phyloP scores from a whole-genome alignment of 73 alveolate species.

The Symbiodinium pilosum region DNA sequence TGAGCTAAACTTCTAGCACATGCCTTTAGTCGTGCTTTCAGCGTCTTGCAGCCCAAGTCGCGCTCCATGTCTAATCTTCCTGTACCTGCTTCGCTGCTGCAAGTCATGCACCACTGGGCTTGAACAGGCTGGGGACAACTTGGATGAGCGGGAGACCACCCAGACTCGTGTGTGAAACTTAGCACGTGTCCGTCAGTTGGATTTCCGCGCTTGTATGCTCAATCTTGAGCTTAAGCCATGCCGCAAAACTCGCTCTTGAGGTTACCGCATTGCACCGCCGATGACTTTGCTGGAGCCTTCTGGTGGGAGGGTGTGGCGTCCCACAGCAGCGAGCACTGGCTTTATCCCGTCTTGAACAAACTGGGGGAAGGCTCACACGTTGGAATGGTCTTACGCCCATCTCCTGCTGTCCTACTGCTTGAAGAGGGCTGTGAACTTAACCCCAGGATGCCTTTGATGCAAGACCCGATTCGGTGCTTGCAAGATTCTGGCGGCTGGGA shows the following conservation, averaged over 20 bases:
- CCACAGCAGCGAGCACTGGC: constrained; percentile 73
- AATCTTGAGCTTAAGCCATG: too few relatives aligned
- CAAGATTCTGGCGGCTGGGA: constrained; percentile 66
- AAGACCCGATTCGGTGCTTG: constrained; percentile 74
- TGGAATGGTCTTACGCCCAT: constrained; percentile 35
- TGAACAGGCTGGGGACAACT: constrained; percentile 36
- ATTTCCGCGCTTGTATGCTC: too few relatives aligned
- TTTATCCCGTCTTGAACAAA: background rate
- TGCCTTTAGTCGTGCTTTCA: background rate
- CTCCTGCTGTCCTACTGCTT: background rate
- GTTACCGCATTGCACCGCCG: constrained; percentile 77
- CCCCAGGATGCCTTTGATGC: constrained; percentile 24
- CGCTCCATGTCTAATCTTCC: background rate
- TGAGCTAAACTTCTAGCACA: background rate
- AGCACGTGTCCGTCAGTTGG: background rate
- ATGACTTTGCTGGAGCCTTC: constrained; percentile 36
- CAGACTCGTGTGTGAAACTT: constrained; percentile 30
- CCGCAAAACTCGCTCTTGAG: background rate
- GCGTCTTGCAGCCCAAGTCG: background rate
- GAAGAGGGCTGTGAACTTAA: background rate
- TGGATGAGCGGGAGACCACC: constrained; percentile 92
- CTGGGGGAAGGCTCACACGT: constrained; percentile 41
- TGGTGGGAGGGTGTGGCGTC: constrained; percentile 83
- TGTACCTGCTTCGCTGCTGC: too few relatives aligned
- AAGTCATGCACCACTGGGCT: too few relatives aligned